Evolutionary conservation across 2,329 filamentous ascomycete species (phyloP).

Genomic region (Aspergillus udagawae): DNA sequence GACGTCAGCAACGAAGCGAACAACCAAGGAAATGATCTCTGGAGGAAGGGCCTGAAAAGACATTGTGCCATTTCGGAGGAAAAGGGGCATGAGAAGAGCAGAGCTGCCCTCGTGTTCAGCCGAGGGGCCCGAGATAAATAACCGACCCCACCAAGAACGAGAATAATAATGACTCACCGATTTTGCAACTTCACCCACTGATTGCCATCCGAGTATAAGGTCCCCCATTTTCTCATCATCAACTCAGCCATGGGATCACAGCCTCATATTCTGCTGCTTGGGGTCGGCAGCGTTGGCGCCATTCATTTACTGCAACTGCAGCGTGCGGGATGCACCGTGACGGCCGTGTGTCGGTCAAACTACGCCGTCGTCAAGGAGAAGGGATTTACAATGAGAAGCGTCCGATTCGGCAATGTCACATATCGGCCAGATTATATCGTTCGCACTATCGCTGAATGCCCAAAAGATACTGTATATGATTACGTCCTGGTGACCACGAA

Average conservation of each 20-base stretch:
- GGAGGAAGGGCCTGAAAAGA: not conserved
- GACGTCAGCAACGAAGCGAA: not conserved
- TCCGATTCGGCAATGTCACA: conserved; percentile 20
- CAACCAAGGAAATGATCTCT: not conserved
- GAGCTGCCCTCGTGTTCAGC: too few species aligned
- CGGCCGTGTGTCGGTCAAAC: conserved; percentile 32
- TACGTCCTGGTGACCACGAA: conserved; percentile 48
- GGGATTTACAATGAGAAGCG: conserved; percentile 26
- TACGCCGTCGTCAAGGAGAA: conserved; percentile 20
- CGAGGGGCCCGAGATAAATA: too few species aligned
- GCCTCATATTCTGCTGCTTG: conserved; percentile 27
- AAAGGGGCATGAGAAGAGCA: too few species aligned
- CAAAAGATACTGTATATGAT: conserved; percentile 35
- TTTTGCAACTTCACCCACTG: too few species aligned
- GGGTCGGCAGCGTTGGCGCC: conserved; percentile 30
- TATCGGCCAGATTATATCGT: conserved; percentile 19
- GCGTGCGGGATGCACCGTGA: conserved; percentile 22
- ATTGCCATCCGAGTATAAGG: too few species aligned
- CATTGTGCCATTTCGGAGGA: not conserved
- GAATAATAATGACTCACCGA: too few species aligned
- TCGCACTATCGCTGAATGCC: conserved; percentile 16
- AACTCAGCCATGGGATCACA: not conserved
- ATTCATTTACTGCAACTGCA: conserved; percentile 27
- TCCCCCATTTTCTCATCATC: too few species aligned
- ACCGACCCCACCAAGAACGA: too few species aligned